Evolutionary conservation across 129 eudicot genomes (phyloP).

Genomic region (Flaveria brownii): DNA sequence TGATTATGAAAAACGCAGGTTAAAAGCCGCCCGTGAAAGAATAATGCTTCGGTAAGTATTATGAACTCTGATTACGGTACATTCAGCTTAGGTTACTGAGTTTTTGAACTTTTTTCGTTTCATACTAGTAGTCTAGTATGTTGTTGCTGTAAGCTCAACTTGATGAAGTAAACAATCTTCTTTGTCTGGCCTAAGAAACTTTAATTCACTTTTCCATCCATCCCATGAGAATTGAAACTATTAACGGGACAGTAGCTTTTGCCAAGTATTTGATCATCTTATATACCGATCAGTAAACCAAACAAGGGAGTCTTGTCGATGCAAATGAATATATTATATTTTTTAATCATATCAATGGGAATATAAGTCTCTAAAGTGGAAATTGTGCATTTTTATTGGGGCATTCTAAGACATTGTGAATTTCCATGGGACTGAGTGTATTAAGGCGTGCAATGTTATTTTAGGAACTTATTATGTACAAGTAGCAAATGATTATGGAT

Average conservation of each 20-base stretch:
- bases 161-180: not conserved
- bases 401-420: not conserved
- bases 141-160: slow-evolving; percentile 3
- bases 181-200: slow-evolving; percentile 1
- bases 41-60: slow-evolving; percentile 89
- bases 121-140: not conserved
- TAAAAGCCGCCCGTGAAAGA: slow-evolving; percentile 89
- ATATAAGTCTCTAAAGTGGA: not conserved
- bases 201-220: not conserved
- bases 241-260: not conserved
- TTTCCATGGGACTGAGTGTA: not conserved
- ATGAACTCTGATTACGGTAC: not conserved
- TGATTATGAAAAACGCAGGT: slow-evolving; percentile 75
- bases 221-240: not conserved
- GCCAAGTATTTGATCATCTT: not conserved
- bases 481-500: not conserved
- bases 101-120: not conserved
- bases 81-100: not conserved
- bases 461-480: not conserved
- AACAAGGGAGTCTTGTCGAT: slow-evolving; percentile 2
- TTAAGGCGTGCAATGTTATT: not conserved
- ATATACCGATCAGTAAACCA: not conserved
- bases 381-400: not conserved
- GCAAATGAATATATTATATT: not conserved
- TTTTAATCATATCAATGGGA: not conserved